phyloP scores from a whole-genome alignment of 495 filamentous ascomycete species.

The Daldinia caldariorum region DNA sequence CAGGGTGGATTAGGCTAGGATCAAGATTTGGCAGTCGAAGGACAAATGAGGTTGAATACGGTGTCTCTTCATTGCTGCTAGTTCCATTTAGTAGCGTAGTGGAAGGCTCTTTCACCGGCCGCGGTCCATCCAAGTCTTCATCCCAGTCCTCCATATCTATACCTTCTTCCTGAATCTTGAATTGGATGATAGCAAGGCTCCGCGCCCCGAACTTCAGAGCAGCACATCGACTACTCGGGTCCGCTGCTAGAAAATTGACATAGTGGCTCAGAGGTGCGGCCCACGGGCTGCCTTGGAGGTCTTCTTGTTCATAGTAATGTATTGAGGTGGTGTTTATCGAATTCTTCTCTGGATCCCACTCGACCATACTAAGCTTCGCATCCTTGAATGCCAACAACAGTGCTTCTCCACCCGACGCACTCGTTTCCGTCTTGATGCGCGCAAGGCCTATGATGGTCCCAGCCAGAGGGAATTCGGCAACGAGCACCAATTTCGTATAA shows the following conservation, averaged over 20 bases:
- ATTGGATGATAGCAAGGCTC: slow-evolving; percentile 92
- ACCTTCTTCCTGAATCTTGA: slow-evolving; percentile 89
- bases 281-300: slow-evolving; percentile 80
- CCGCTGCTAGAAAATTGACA: slow-evolving; percentile 82
- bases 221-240: slow-evolving; percentile 92
- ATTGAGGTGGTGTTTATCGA: slow-evolving; percentile 87
- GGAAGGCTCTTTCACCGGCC: slow-evolving; percentile 56
- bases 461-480: slow-evolving; percentile 81
- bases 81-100: slow-evolving; percentile 63
- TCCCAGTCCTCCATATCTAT: slow-evolving; percentile 89
- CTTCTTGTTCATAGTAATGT: slow-evolving; percentile 97
- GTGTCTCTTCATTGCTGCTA: slow-evolving; percentile 69
- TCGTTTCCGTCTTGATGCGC: slow-evolving; percentile 72
- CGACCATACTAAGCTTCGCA: slow-evolving; percentile 90
- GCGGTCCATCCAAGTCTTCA: slow-evolving; percentile 73
- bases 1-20: slow-evolving; percentile 82
- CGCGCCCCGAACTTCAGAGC: slow-evolving; percentile 88
- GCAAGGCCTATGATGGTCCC: slow-evolving; percentile 86
- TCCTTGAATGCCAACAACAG: slow-evolving; percentile 85
- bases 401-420: slow-evolving; percentile 83
- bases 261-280: slow-evolving; percentile 71
- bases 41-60: slow-evolving; percentile 91
- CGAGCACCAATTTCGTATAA: slow-evolving; percentile 81
- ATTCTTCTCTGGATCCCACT: slow-evolving; percentile 88
- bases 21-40: slow-evolving; percentile 87